Percentiles rank a stretch among this genome's conserved stretches.
Evolutionary conservation across 1,139 yeast genomes (phyloP).

Genomic region (Taphrina flavorubra): DNA sequence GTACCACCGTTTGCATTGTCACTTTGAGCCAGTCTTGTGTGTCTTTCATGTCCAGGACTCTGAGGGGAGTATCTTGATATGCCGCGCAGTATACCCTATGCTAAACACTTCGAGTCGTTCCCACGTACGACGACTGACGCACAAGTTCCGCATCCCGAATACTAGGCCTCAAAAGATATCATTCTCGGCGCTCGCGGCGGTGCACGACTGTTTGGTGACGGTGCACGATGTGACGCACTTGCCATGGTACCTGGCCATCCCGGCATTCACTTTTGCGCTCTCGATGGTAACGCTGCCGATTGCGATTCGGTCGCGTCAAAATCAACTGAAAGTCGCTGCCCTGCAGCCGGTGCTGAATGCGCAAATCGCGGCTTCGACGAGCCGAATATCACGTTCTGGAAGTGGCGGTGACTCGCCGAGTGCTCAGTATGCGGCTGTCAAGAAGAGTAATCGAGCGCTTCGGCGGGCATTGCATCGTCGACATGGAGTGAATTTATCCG

Average conservation of each 20-base stretch:
- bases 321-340: slow-evolving; percentile 18
- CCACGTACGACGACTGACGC: background rate
- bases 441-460: background rate
- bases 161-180: background rate
- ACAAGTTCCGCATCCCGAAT: background rate
- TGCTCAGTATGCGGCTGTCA: background rate
- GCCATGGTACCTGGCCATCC: slow-evolving; percentile 23
- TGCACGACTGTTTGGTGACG: slow-evolving; percentile 12
- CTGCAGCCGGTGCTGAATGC: slow-evolving; percentile 30
- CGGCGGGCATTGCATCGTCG: slow-evolving; percentile 6
- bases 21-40: no score
- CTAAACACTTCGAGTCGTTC: background rate
- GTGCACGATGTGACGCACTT: slow-evolving; percentile 16
- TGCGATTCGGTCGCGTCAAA: slow-evolving; percentile 25
- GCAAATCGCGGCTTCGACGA: background rate
- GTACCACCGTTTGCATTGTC: no score
- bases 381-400: background rate
- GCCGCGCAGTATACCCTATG: background rate
- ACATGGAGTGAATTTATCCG: slow-evolving; percentile 14
- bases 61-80: background rate
- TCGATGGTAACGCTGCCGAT: slow-evolving; percentile 34
- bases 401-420: background rate
- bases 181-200: slow-evolving; percentile 10
- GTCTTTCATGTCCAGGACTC: no score
- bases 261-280: slow-evolving; percentile 19